Percentiles rank a stretch among this genome's conserved stretches.
phyloP scores from a whole-genome alignment of 768 basidiomycete genomes.

The Macrocybe gigantea region DNA sequence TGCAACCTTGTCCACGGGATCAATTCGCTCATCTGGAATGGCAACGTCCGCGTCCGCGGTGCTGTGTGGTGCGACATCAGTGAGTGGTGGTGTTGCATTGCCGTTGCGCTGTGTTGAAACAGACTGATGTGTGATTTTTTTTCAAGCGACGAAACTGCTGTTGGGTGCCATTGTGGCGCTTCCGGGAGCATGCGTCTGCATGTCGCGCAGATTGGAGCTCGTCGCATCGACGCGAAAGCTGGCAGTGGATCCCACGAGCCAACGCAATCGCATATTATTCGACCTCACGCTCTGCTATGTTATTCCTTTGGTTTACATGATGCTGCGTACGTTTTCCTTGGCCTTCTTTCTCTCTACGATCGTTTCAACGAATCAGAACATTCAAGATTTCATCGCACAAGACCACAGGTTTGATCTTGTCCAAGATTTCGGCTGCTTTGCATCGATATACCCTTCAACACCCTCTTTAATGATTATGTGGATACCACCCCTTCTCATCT shows the following conservation, averaged over 20 bases:
- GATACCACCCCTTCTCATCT: slow-evolving; percentile 39
- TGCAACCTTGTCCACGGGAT: slow-evolving; percentile 46
- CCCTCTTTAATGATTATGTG: slow-evolving; percentile 37
- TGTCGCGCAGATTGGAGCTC: slow-evolving; percentile 48
- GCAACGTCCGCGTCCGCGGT: slow-evolving; percentile 35
- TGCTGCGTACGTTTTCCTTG: slow-evolving; percentile 42
- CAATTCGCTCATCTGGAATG: slow-evolving; percentile 58
- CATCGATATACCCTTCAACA: slow-evolving; percentile 37
- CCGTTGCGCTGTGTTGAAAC: neutral
- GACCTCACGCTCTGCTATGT: slow-evolving; percentile 46
- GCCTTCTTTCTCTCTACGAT: neutral
- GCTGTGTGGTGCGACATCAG: slow-evolving; percentile 78
- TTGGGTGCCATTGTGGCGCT: slow-evolving; percentile 48
- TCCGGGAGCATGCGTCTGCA: slow-evolving; percentile 53
- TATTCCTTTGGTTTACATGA: slow-evolving; percentile 51
- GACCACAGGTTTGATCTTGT: slow-evolving; percentile 59
- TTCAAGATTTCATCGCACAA: slow-evolving; percentile 49
- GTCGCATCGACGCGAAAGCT: slow-evolving; percentile 41
- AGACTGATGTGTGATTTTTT: neutral
- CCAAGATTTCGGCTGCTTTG: slow-evolving; percentile 50
- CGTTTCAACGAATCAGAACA: neutral
- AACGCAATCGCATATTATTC: slow-evolving; percentile 34
- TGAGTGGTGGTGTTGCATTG: slow-evolving; percentile 15
- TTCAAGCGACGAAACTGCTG: slow-evolving; percentile 48
- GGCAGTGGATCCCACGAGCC: slow-evolving; percentile 22